Base-by-base conservation (phyloP, 441 rosid species). In the Syzygium syzygioides region DNA sequence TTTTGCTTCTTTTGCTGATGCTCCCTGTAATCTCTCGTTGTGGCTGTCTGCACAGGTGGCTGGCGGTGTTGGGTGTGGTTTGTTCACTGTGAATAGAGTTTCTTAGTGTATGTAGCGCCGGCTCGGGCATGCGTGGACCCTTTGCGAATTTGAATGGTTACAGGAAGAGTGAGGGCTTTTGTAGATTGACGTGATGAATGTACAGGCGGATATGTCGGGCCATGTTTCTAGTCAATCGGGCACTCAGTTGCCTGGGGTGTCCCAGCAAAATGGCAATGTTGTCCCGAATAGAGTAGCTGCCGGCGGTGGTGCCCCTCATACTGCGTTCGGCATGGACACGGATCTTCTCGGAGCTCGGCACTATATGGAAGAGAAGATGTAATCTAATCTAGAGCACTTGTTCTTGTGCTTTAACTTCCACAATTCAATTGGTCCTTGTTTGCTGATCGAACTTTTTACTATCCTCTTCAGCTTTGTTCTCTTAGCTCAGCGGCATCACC, bases 141-240 rank as follows among this genome's bases (percentile, higher is more conserved):
- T 34, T 15, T 86, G 45, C 28, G 52, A 56, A 54, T 53, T 76
- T 76, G 50, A 86, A 25, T 34, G 68, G 56, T 86, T 55, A 41
- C 50, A 3, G 53, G 84, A 76, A 41, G 84, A 76, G 53, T 14
- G 52, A 76, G 84, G 28, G 84, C 84, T 76, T 76, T 76, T 76
- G 30, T 76, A 28, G 87, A 59, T 45, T 54, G 59, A 55, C 28
- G 59, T 9, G 45, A 56, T 50, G 99, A 96, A 96, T 94, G 95
- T 95, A 92, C 99, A 93, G 91, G 91, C 99, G 14, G 98, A 96
- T 92, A 89, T 95, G 94, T 93, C 99, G 9, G 98, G 99, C 62
- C 99, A 95, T 91, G 99, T 94, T 84, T 92, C 98, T 55, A 96
- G 93, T 93, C 98, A 97, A 92, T 93, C 94, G 88, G 93, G 93